These are phyloP conservation scores for Lagenaria siceraria DNA, from an alignment of 306 rosid species.

Conservation along the genomic window DNA sequence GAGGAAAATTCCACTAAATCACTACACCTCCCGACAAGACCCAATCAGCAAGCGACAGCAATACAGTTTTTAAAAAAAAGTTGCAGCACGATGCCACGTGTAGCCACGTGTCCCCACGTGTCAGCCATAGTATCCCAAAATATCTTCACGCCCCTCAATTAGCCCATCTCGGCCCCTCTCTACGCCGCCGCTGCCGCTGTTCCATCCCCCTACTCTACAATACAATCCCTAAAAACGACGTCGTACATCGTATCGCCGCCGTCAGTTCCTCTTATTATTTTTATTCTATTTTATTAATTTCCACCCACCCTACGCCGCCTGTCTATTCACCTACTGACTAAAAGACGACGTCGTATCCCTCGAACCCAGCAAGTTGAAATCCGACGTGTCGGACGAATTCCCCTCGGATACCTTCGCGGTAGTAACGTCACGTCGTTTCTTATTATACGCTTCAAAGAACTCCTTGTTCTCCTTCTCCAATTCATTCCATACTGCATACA, in stretches of 20 bases:
- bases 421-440: neutral
- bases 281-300: neutral
- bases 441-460: constrained; percentile 61
- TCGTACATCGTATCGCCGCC: neutral
- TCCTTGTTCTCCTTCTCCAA: constrained; percentile 89
- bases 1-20: neutral
- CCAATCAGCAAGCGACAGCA: neutral
- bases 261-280: neutral
- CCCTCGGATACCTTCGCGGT: constrained; percentile 5
- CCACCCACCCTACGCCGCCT: neutral
- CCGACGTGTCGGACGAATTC: constrained; percentile 9
- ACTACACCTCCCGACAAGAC: neutral
- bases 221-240: neutral
- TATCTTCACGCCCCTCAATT: neutral
- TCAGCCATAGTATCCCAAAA: neutral
- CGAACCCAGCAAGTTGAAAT: neutral
- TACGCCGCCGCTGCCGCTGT: neutral
- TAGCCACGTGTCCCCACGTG: neutral
- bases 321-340: neutral
- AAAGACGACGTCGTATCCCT: neutral
- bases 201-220: neutral
- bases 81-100: neutral
- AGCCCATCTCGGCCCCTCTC: neutral
- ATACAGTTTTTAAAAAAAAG: neutral
- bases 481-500: constrained; percentile 75